Evolutionary conservation across 768 basidiomycete species (phyloP).

Genomic region (Pisolithus microcarpus): DNA sequence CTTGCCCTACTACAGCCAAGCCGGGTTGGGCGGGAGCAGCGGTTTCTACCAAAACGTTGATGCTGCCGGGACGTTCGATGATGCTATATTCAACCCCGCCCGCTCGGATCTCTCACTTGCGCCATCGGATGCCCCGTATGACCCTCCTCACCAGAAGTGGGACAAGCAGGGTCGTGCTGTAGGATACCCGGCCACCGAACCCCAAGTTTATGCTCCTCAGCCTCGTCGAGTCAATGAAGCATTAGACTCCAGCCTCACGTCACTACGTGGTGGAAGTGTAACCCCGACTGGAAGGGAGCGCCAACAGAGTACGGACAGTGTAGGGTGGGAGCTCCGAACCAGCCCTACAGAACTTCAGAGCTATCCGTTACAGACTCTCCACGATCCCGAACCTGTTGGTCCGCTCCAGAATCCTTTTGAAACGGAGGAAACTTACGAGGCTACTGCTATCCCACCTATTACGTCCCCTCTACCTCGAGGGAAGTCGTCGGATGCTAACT

Average conservation of each 20-base stretch:
- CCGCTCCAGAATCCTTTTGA: conserved; percentile 23
- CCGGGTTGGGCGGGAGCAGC: conserved; percentile 34
- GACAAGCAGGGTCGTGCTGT: conserved; percentile 42
- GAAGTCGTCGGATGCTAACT: conserved; percentile 10
- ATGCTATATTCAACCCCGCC: conserved; percentile 30
- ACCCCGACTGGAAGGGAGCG: conserved; percentile 7
- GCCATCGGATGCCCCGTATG: conserved; percentile 26
- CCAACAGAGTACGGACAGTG: conserved; percentile 26
- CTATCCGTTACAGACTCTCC: conserved; percentile 17
- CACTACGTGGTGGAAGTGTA: conserved; percentile 9
- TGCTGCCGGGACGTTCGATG: conserved; percentile 23
- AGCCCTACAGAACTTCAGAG: conserved; percentile 20
- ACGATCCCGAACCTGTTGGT: conserved; percentile 6
- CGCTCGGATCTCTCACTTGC: conserved; percentile 38
- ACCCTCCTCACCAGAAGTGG: conserved; percentile 42
- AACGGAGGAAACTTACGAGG: conserved; percentile 9
- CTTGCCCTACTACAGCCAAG: conserved; percentile 38
- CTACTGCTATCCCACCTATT: conserved; percentile 10
- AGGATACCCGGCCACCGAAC: conserved; percentile 38
- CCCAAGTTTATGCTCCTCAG: conserved; percentile 44
- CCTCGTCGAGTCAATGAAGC: conserved; percentile 28
- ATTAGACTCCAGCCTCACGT: conserved; percentile 10
- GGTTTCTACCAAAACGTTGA: conserved; percentile 24
- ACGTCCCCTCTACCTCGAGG: conserved; percentile 5
- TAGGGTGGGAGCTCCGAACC: conserved; percentile 24